Base-by-base conservation (phyloP, 2,329 filamentous ascomycete species). In the Colletotrichum sp. region DNA sequence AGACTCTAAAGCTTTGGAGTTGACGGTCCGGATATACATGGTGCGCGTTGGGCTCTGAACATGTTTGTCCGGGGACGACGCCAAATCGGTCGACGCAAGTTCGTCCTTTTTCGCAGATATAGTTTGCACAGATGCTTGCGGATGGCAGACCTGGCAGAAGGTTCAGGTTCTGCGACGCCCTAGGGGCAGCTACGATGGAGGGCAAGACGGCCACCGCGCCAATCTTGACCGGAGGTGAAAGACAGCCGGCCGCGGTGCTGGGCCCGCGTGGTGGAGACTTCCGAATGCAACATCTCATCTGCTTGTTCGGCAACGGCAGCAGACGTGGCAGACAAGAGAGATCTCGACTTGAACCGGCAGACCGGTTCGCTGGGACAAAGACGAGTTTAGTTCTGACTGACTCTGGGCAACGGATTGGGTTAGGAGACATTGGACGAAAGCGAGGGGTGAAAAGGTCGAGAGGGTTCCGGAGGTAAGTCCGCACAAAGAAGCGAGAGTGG, bases 81-180 rank as follows among this genome's bases (percentile, higher is more conserved):
- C n/a, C 21, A 44, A 66, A 62, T 66, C 49, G 49, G 69, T 32
- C 28, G 60, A 49, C 15, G 72, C 60, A 26, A 59, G 68, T 71
- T 75, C 68, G 36, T 71, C 71, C 52, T 72, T 75, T 62, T 72
- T 26, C 24, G 32, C 39, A 63, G 28, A 64, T 44, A 68, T 57
- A 24, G 26, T 62, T 63, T 57, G 16, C 15, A 26, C 26, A 16
- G 30, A 68, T 57, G 69, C 63, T 55, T 68, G 73, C 44, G 69
- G 73, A 28, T 60, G 39, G 26, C 24, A 36, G 36, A 71, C 59
- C 16, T 9, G 9, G 36, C n/a, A 62, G 39, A 26, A 39, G 28
- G 55, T 72, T 72, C 44, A 12, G 24, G 30, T 65, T 57, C 26
- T 75, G 69, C 21, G 55, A 75, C 62, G 55, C 55, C 39, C 68